phyloP scores from a whole-genome alignment of 768 basidiomycete genomes.

The Tremella mesenterica region DNA sequence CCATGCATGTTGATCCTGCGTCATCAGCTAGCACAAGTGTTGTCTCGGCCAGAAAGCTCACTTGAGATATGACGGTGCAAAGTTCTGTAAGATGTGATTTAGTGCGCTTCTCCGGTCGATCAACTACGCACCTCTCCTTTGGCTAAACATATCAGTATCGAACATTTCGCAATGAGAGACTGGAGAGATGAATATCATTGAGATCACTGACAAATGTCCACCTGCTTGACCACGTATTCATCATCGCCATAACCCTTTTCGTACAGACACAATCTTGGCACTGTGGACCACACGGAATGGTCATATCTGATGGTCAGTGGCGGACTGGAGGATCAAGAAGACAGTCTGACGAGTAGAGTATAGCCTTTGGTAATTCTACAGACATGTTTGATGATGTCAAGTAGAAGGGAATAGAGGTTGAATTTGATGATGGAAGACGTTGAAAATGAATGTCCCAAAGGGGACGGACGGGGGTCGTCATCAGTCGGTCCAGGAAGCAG shows the following conservation, averaged over 20 bases:
- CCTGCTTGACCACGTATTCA: constrained; percentile 59
- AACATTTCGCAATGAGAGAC: too few relatives aligned
- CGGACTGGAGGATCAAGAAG: not conserved
- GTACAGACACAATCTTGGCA: constrained; percentile 41
- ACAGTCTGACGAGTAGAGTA: constrained; percentile 57
- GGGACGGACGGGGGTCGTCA: too few relatives aligned
- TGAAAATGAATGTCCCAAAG: too few relatives aligned
- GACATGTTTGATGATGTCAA: not conserved
- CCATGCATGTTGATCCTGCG: constrained; percentile 72
- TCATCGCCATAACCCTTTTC: constrained; percentile 80
- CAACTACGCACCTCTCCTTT: constrained; percentile 53
- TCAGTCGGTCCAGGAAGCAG: too few relatives aligned
- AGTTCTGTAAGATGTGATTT: constrained; percentile 50
- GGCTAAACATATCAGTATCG: constrained; percentile 47
- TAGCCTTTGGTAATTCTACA: constrained; percentile 54
- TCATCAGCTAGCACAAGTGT: constrained; percentile 5
- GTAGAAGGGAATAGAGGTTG: too few relatives aligned
- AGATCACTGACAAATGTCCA: constrained; percentile 30
- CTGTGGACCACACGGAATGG: constrained; percentile 42
- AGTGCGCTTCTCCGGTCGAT: not conserved
- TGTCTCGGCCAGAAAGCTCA: constrained; percentile 17
- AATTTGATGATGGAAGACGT: too few relatives aligned
- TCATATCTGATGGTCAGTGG: constrained; percentile 25
- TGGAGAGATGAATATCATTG: not conserved
- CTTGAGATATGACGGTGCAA: constrained; percentile 56